phyloP scores from a whole-genome alignment of 306 rosid genomes.

The Datisca glomerata region DNA sequence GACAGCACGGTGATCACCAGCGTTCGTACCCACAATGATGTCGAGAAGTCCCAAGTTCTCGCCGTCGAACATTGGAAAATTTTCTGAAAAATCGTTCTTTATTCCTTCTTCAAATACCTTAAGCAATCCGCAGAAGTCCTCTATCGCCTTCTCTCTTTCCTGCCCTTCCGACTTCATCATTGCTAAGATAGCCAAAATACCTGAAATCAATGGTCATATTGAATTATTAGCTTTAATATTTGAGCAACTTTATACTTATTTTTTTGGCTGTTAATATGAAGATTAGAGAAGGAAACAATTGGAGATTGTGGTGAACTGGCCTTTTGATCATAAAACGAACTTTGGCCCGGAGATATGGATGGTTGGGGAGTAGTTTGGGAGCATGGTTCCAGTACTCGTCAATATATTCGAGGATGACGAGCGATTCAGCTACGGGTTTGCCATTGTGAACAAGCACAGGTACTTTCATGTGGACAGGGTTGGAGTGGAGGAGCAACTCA shows the following conservation, averaged over 20 bases:
- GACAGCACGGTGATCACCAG: slow-evolving; percentile 15
- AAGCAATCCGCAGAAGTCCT: slow-evolving; percentile 3
- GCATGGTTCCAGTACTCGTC: slow-evolving; percentile 8
- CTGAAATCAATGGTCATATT: not conserved
- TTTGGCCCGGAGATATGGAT: slow-evolving; percentile 7
- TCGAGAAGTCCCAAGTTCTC: slow-evolving; percentile 19
- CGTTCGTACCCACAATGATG: slow-evolving; percentile 17
- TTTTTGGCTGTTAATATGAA: too few relatives aligned
- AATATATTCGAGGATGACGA: slow-evolving; percentile 13
- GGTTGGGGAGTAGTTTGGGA: slow-evolving; percentile 9
- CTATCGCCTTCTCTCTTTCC: slow-evolving; percentile 14
- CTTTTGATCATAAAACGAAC: slow-evolving; percentile 14
- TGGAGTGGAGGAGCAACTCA: slow-evolving; percentile 8
- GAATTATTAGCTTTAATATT: not conserved
- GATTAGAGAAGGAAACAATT: not conserved
- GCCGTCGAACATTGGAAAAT: slow-evolving; percentile 2
- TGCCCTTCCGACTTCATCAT: slow-evolving; percentile 13
- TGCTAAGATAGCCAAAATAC: not conserved
- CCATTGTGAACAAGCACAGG: slow-evolving; percentile 20
- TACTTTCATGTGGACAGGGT: slow-evolving; percentile 14
- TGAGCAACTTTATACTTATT: too few relatives aligned
- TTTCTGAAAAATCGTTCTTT: slow-evolving; percentile 12
- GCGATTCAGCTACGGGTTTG: slow-evolving; percentile 10
- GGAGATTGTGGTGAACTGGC: not conserved
- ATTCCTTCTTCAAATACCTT: slow-evolving; percentile 24